These are phyloP conservation scores for Phaeomoniella chlamydospora DNA, from an alignment of 2,329 filamentous ascomycete genomes.

Conservation along the genomic window DNA sequence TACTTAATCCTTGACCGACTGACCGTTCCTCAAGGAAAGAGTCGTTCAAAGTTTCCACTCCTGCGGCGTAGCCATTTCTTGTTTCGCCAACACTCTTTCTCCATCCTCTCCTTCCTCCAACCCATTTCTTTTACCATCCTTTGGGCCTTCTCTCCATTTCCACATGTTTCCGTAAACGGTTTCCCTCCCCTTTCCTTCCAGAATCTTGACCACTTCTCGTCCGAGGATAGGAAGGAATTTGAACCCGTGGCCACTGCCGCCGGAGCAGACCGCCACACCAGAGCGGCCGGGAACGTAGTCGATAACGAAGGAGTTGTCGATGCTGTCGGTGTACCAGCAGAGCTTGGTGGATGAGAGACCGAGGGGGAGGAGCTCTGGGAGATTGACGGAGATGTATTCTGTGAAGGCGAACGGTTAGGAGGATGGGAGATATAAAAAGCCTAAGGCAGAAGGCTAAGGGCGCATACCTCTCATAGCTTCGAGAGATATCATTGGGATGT, in stretches of 20 bases:
- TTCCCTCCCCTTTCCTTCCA: slow-evolving; percentile 22
- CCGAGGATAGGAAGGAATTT: slow-evolving; percentile 41
- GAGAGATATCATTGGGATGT: background rate
- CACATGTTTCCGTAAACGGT: background rate
- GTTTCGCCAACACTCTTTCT: background rate
- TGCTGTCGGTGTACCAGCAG: slow-evolving; percentile 12
- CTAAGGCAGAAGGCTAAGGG: slow-evolving; percentile 1
- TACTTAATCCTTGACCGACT: too few species aligned
- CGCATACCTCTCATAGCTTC: background rate
- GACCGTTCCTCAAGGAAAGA: too few species aligned
- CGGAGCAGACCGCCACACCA: slow-evolving; percentile 13
- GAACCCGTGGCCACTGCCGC: slow-evolving; percentile 31
- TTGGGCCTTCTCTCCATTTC: background rate
- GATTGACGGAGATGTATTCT: slow-evolving; percentile 3
- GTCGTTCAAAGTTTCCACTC: background rate
- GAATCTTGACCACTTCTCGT: slow-evolving; percentile 32
- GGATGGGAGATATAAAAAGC: slow-evolving; percentile 12
- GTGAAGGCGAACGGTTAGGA: slow-evolving; percentile 12
- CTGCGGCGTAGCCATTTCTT: background rate
- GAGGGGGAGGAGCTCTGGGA: background rate
- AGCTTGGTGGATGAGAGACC: slow-evolving; percentile 1
- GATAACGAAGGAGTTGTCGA: slow-evolving; percentile 12
- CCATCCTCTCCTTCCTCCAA: background rate
- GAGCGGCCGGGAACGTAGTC: slow-evolving; percentile 13
- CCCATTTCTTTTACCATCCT: background rate